A percentile compares a stretch with the other conserved stretches of the same genome.
Conservation (phyloP, 2,329 filamentous ascomycete genomes). For the Clarireedia paspali region DNA sequence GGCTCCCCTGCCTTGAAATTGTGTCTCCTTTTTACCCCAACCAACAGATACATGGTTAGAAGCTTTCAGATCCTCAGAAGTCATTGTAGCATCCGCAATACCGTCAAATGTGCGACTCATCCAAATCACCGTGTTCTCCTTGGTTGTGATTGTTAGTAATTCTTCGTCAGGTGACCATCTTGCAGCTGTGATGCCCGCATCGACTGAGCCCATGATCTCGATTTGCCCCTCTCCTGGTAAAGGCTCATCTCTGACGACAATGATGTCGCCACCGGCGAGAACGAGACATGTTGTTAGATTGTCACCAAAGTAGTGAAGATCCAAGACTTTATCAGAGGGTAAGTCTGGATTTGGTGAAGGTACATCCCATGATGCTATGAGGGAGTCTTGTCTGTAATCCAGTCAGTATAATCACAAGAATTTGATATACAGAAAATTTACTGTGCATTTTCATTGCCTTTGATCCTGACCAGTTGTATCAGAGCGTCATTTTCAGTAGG, state of each 20-base stretch:
- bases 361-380: conserved; percentile 80
- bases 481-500: conserved; percentile 61
- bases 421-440: conserved; percentile 8
- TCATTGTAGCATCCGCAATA: conserved; percentile 66
- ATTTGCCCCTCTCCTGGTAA: conserved; percentile 65
- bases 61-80: conserved; percentile 68
- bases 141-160: conserved; percentile 74
- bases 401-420: conserved; percentile 23
- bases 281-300: conserved; percentile 71
- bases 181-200: conserved; percentile 82
- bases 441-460: conserved; percentile 34
- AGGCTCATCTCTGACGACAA: conserved; percentile 70
- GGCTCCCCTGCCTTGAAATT: conserved; percentile 89
- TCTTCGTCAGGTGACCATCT: conserved; percentile 96
- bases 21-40: conserved; percentile 97
- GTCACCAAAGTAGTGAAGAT: conserved; percentile 80
- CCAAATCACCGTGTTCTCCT: conserved; percentile 70
- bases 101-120: conserved; percentile 91
- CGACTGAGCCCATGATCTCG: conserved; percentile 91
- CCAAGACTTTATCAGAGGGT: conserved; percentile 65
- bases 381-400: conserved; percentile 30
- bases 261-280: conserved; percentile 82
- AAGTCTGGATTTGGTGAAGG: conserved; percentile 72
- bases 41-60: conserved; percentile 94
- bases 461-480: conserved; percentile 61